Base-by-base conservation (phyloP, 2,329 filamentous ascomycete species). In the Scedosporium dehoogii region DNA sequence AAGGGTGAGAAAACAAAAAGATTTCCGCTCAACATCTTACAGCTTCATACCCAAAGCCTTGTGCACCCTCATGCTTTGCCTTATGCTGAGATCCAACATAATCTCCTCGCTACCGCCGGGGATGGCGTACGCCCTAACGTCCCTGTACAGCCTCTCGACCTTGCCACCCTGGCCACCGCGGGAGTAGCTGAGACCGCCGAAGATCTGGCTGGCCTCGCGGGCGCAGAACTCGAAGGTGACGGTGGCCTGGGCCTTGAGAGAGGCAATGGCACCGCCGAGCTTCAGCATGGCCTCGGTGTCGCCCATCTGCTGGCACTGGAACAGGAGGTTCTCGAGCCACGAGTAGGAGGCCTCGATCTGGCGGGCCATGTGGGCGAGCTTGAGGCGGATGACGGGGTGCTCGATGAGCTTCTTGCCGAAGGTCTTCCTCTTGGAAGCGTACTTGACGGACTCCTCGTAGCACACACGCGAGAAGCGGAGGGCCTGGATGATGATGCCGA, bases 181-280 rank as follows among this genome's bases (percentile, higher is more conserved):
- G 64, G 87, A 92, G 79, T 97, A 97, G 69, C 88, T 92, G 67
- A 97, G 78, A 27, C 94, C 94, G 65, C 94, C 94, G 70, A 97
- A 99, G 75, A 99, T 97, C 82, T 99, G 94, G 72, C 87, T 91
- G 16, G 94, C 94, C 78, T 99, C 94, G 64, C 93, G 85, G 38
- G 94, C 94, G 77, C 94, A 99, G 81, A 96, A 97, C 79, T 99
- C 94, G 70, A 97, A 99, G 0, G 92, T 97, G 2, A 91, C 84
- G 1, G 94, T 99, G 51, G 89, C 83, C 76, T 99, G 94, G 1
- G 94, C 94, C 80, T 99, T 99, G 70, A 97, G 83, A 42, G 89
- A 83, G 59, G 94, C 94, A 73, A 97, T 97, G 66, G 93, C 90
- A 42, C 94, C 94, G 56, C 94, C 94, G 6, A 99, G 89, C 69